phyloP scores from a whole-genome alignment of 345 rosid species.

The Brassica rapa region DNA sequence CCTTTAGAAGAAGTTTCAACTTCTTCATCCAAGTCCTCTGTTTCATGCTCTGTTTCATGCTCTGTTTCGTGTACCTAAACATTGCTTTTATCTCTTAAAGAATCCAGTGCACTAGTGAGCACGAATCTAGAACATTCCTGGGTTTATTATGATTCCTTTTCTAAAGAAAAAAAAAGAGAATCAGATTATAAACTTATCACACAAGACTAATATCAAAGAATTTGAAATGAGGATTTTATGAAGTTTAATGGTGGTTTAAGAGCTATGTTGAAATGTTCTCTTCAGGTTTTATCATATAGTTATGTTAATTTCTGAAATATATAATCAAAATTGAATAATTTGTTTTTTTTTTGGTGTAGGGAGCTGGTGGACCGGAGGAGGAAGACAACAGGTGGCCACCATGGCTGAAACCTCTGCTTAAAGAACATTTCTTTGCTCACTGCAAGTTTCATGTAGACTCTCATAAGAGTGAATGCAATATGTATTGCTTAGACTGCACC shows the following conservation, averaged over 20 bases:
- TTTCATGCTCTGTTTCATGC: constrained; percentile 1
- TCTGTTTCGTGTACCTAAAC: constrained; percentile 28
- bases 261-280: constrained; percentile 12
- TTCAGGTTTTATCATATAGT: constrained; percentile 26
- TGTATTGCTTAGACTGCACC: constrained; percentile 94
- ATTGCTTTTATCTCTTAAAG: constrained; percentile 20
- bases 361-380: constrained; percentile 73
- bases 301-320: constrained; percentile 1
- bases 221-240: neutral
- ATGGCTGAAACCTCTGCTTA: constrained; percentile 78
- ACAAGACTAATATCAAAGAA: constrained; percentile 10
- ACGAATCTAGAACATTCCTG: constrained; percentile 38
- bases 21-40: constrained; percentile 20
- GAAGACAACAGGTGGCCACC: constrained; percentile 73
- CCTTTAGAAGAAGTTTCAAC: neutral
- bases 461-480: constrained; percentile 94
- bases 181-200: constrained; percentile 24
- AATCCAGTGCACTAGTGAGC: constrained; percentile 22
- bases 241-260: constrained; percentile 7
- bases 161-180: neutral
- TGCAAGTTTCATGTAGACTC: constrained; percentile 85
- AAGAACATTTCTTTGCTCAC: constrained; percentile 82
- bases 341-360: constrained; percentile 38
- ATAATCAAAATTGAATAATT: neutral
- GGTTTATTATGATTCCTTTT: constrained; percentile 19